Conservation (phyloP, 768 basidiomycete species). For the Tubosaeta sp. region DNA sequence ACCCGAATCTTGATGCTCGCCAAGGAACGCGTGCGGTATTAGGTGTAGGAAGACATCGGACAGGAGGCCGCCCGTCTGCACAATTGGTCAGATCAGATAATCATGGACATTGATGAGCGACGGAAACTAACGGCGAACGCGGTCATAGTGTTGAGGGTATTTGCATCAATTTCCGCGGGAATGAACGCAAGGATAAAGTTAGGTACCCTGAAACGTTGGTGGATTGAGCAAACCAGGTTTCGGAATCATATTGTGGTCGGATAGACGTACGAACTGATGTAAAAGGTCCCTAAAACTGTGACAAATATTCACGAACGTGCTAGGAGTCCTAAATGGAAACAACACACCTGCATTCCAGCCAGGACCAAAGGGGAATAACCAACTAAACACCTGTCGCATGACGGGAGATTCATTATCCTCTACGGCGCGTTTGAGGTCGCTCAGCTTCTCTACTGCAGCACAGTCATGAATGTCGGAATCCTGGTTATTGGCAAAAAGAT, state of each 20-base stretch:
- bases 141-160: conserved; percentile 91
- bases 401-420: conserved; percentile 66
- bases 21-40: conserved; percentile 89
- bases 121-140: conserved; percentile 72
- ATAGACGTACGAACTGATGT: conserved; percentile 85
- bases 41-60: conserved; percentile 93
- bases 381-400: conserved; percentile 74
- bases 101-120: conserved; percentile 6
- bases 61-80: conserved; percentile 81
- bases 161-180: conserved; percentile 77
- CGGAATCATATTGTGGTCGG: conserved; percentile 8
- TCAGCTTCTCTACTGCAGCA: conserved; percentile 42
- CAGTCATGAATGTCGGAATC: conserved; percentile 43
- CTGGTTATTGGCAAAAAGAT: conserved; percentile 26
- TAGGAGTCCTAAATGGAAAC: conserved; percentile 3
- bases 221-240: conserved; percentile 16
- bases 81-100: conserved; percentile 16
- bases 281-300: conserved; percentile 83
- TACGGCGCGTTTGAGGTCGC: conserved; percentile 54
- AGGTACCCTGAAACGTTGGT: conserved; percentile 58
- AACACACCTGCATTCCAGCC: conserved; percentile 72
- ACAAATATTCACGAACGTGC: conserved; percentile 20
- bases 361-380: conserved; percentile 87
- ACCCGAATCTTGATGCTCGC: conserved; percentile 70
- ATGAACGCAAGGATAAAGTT: conserved; percentile 96